phyloP scores from a whole-genome alignment of 306 rosid genomes.

The Castanopsis chinensis region DNA sequence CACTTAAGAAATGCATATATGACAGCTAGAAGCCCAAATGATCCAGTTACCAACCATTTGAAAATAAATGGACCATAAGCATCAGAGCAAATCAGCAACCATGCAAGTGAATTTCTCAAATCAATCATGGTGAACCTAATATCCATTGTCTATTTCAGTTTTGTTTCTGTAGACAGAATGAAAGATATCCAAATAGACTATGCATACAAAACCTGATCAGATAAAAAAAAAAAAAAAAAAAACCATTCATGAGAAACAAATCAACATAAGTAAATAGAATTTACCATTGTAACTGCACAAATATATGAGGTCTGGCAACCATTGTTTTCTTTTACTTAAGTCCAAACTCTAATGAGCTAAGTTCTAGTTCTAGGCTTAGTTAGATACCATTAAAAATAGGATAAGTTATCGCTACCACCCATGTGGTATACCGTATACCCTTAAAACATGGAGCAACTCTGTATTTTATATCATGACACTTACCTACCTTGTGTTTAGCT shows the following conservation, averaged over 20 bases:
- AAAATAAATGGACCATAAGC: conserved; percentile 43
- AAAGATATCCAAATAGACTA: conserved; percentile 17
- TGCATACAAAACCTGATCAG: conserved; percentile 37
- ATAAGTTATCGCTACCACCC: too few species aligned
- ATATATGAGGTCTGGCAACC: background rate
- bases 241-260: background rate
- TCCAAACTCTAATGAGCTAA: background rate
- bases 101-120: conserved; percentile 40
- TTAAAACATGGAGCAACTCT: too few species aligned
- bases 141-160: background rate
- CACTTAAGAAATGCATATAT: conserved; percentile 62
- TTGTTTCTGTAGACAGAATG: background rate
- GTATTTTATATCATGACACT: too few species aligned
- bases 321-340: background rate
- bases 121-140: conserved; percentile 37
- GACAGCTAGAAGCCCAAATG: conserved; percentile 57
- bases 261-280: background rate
- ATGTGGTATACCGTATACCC: too few species aligned
- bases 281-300: background rate
- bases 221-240: background rate
- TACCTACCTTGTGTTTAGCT: too few species aligned
- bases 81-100: conserved; percentile 35
- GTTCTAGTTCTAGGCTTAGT: background rate
- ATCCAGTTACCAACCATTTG: conserved; percentile 67
- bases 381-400: too few species aligned